These are phyloP conservation scores for Talaromyces liani DNA, from an alignment of 495 filamentous ascomycete genomes.

Conservation along the genomic window DNA sequence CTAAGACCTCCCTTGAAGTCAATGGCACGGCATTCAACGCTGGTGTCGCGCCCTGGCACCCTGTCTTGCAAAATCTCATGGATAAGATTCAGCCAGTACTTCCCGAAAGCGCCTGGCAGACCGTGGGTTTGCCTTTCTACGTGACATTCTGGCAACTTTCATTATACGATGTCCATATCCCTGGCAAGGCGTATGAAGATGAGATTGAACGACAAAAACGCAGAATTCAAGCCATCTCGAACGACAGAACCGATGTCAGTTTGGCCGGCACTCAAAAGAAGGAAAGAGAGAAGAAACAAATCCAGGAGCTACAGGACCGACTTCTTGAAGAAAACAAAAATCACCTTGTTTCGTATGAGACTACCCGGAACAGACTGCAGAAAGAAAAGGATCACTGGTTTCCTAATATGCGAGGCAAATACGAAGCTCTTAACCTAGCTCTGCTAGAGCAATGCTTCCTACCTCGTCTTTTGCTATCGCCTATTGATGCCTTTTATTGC, in stretches of 20 bases:
- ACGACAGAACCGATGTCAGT: conserved; percentile 65
- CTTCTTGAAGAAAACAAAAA: conserved; percentile 63
- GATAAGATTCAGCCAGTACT: conserved; percentile 54
- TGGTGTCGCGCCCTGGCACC: conserved; percentile 48
- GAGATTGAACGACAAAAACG: conserved; percentile 59
- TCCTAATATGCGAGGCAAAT: conserved; percentile 48
- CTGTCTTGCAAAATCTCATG: conserved; percentile 70
- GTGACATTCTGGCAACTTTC: conserved; percentile 90
- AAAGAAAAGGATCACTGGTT: conserved; percentile 83
- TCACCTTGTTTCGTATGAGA: conserved; percentile 56
- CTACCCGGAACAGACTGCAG: conserved; percentile 54
- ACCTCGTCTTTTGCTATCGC: conserved; percentile 75
- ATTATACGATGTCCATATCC: conserved; percentile 69
- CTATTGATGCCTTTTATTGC: conserved; percentile 77
- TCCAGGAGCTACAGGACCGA: conserved; percentile 51
- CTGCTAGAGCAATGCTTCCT: conserved; percentile 86
- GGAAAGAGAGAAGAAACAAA: conserved; percentile 52
- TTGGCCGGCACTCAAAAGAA: conserved; percentile 54
- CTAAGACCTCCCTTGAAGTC: not conserved
- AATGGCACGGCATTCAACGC: conserved; percentile 10
- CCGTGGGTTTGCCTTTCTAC: conserved; percentile 70
- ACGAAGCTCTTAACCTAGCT: conserved; percentile 60
- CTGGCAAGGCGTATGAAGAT: conserved; percentile 62
- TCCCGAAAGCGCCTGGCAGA: conserved; percentile 55
- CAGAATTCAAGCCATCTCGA: conserved; percentile 52